Percentiles rank a stretch among this genome's conserved stretches.
phyloP scores from a whole-genome alignment of 169 alveolate genomes.

The Eimeria tenella region DNA sequence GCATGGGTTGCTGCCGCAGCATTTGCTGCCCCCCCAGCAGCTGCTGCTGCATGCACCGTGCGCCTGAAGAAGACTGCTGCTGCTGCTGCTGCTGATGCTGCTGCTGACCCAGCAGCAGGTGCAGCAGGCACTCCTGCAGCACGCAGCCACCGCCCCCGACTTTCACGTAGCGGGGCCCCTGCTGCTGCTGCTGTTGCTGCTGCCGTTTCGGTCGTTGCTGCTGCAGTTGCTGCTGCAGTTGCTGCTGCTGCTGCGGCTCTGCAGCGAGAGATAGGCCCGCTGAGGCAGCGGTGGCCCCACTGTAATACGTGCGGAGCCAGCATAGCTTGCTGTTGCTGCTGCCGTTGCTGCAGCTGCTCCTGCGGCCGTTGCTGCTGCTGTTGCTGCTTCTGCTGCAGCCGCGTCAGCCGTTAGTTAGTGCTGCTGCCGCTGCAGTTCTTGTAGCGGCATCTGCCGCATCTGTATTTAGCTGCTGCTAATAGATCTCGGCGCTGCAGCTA shows the following conservation, averaged over 20 bases:
- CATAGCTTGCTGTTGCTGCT: conserved; percentile 26
- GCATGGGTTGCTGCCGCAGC: background rate
- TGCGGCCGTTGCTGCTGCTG: background rate
- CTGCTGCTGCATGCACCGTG: background rate
- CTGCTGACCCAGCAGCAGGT: background rate
- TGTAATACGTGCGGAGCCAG: background rate
- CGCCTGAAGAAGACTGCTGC: background rate
- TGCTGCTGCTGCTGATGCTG: background rate
- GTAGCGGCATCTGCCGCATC: background rate
- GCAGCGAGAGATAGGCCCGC: background rate
- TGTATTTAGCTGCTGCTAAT: background rate
- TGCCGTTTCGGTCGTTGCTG: background rate
- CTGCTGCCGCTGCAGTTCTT: background rate
- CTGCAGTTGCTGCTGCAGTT: background rate
- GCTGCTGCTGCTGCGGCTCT: conserved; percentile 32
- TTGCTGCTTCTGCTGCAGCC: background rate
- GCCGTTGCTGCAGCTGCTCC: conserved; percentile 13
- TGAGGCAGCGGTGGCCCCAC: conserved; percentile 26
- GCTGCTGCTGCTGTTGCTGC: conserved; percentile 24
- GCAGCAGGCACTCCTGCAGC: background rate
- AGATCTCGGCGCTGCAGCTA: background rate
- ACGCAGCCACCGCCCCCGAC: background rate
- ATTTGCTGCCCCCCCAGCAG: background rate
- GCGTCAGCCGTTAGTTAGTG: background rate
- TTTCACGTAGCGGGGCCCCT: background rate